Evolutionary conservation across 768 basidiomycete species (phyloP), one percentile per base, ranked within the genome.

Genomic region (Mycena chlorophos): DNA sequence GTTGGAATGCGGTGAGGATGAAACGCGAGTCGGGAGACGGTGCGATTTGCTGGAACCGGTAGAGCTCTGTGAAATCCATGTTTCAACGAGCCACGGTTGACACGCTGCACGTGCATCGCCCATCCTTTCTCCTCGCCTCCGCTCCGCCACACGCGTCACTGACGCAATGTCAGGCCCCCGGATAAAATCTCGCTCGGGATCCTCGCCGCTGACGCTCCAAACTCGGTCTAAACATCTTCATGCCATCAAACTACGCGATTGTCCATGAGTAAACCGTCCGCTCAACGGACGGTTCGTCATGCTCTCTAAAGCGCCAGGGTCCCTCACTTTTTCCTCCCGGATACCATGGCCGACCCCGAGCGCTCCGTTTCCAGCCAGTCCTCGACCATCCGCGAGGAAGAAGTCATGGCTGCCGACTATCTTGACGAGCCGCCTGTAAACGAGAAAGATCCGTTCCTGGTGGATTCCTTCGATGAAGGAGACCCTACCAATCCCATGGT

Each of bases 1-100:
- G 86, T 60, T 87, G 79, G 25, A 89, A 78, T 2, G 89, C 88
- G 6, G 87, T 91, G 20, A 94, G 82, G 60, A 96, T 80, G 65
- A 94, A 93, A 55, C 94, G 89, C 0, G 89, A 83, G 14, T 93
- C 93, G 1, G 91, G 87, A 63, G 74, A 93, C 94, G 17, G 78
- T 68, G 56, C 89, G 39, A 91, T 78, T 6, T 75, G 71, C 17
- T 56, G 50, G 4, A 89, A 80, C 47, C 91, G 90, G 78, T 92
- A 93, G 58, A 89, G 79, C 67, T 93, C 89, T 19, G 91, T 93
- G 65, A 93, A 93, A 71, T 94, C 91, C 89, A 91, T 91, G 20
- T 47, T 47, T 6, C 20, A 42, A 22, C 22, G 13, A 42, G 20
- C 13, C 40, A 22, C 8, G 40, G 22, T 42, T n/a, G n/a, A n/a